These are phyloP conservation scores for Eimeria necatrix DNA, from an alignment of 169 alveolate species.

Conservation along the genomic window DNA sequence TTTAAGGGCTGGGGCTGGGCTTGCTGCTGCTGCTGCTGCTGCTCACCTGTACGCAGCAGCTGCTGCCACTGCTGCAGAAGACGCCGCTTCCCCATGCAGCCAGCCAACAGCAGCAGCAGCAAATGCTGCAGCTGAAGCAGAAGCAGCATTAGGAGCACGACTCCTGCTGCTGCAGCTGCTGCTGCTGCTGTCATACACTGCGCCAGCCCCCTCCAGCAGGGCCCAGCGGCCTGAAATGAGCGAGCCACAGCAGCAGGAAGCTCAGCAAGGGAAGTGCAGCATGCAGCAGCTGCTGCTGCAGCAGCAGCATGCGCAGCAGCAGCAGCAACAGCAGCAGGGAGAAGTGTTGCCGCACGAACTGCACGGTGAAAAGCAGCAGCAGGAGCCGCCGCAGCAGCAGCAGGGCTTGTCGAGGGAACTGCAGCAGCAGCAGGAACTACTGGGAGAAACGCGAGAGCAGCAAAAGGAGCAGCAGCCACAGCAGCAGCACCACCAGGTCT, in stretches of 20 bases:
- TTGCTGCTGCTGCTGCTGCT: too few relatives aligned
- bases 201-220: neutral
- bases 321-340: neutral
- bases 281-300: constrained; percentile 9
- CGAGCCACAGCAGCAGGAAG: too few relatives aligned
- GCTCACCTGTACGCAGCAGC: too few relatives aligned
- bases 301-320: too few relatives aligned
- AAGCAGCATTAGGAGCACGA: neutral
- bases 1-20: too few relatives aligned
- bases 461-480: neutral
- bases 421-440: neutral
- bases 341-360: neutral
- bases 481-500: too few relatives aligned
- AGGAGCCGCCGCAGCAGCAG: neutral
- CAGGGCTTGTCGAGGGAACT: neutral
- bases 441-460: neutral
- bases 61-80: too few relatives aligned
- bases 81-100: constrained; percentile 7
- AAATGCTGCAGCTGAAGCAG: neutral
- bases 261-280: too few relatives aligned
- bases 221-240: neutral
- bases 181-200: neutral
- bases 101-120: neutral
- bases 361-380: neutral
- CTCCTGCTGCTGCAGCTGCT: neutral